Conservation (phyloP, 2,329 filamentous ascomycete species). For the Botryosphaeria dothidea region DNA sequence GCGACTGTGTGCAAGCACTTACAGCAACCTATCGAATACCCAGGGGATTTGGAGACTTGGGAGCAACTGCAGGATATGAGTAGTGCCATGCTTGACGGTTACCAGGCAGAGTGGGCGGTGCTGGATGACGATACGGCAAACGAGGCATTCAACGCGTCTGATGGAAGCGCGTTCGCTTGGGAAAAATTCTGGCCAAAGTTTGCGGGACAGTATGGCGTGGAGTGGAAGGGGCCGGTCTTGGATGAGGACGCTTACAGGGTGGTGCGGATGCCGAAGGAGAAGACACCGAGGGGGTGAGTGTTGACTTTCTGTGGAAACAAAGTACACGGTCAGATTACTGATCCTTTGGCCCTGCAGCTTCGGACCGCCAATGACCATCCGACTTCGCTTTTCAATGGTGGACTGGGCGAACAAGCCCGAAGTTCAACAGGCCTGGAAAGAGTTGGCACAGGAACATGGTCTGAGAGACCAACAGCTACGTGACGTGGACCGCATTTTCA, state of each 20-base stretch:
- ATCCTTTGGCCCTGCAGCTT: constrained; percentile 9
- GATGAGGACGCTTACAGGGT: constrained; percentile 25
- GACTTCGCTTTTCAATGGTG: constrained; percentile 43
- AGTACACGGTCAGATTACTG: background rate
- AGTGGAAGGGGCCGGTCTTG: constrained; percentile 36
- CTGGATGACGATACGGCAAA: constrained; percentile 44
- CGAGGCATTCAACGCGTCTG: constrained; percentile 52
- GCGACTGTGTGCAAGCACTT: constrained; percentile 49
- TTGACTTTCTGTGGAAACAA: background rate
- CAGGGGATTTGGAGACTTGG: constrained; percentile 48
- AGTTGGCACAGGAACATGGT: constrained; percentile 44
- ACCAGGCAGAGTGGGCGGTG: constrained; percentile 53
- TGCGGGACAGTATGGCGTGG: constrained; percentile 46
- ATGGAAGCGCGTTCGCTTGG: constrained; percentile 50
- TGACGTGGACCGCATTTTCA: constrained; percentile 48
- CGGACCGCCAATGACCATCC: constrained; percentile 43
- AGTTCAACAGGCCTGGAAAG: constrained; percentile 49
- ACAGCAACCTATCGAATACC: constrained; percentile 45
- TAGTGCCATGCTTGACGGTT: constrained; percentile 50
- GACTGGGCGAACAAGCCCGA: constrained; percentile 49
- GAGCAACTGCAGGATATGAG: constrained; percentile 44
- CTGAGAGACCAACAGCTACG: constrained; percentile 44
- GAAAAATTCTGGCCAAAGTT: constrained; percentile 51
- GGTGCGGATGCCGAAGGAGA: constrained; percentile 29
- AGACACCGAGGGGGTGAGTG: constrained; percentile 30